Conservation (phyloP, 2,329 filamentous ascomycete genomes). For the Celoporthe dispersa region DNA sequence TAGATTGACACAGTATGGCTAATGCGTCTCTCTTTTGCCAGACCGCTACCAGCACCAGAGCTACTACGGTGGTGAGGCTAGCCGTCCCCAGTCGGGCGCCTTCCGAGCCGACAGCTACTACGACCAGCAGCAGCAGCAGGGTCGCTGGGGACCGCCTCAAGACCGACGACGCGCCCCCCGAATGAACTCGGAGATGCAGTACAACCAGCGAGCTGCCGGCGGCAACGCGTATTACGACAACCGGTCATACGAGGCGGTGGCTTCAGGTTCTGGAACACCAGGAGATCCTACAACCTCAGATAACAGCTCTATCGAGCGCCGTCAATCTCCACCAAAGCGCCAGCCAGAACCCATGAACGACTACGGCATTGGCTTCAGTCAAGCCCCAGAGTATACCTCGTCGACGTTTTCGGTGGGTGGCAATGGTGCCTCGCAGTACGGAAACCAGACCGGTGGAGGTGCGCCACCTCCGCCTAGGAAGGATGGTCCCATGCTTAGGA, state of each 20-base stretch:
- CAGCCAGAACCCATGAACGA: conserved; percentile 58
- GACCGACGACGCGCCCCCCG: conserved; percentile 44
- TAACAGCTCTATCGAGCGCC: conserved; percentile 86
- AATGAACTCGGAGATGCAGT: conserved; percentile 53
- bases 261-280: conserved; percentile 73
- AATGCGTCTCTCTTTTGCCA: conserved; percentile 38
- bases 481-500: conserved; percentile 36
- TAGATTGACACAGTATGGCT: conserved; percentile 9
- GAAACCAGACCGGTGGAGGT: conserved; percentile 31
- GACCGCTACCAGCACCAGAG: conserved; percentile 56
- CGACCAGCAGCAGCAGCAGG: conserved; percentile 41
- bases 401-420: conserved; percentile 44
- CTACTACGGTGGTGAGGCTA: conserved; percentile 50
- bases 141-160: conserved; percentile 25
- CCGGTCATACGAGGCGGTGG: conserved; percentile 85
- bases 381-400: conserved; percentile 48
- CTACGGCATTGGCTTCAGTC: conserved; percentile 66
- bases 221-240: conserved; percentile 58
- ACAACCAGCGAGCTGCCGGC: conserved; percentile 44
- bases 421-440: conserved; percentile 32
- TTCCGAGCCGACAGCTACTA: conserved; percentile 23
- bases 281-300: conserved; percentile 81
- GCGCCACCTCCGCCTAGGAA: conserved; percentile 42
- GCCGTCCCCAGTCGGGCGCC: conserved; percentile 25
- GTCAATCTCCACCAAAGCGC: conserved; percentile 60